phyloP scores from a whole-genome alignment of 257 asterid genomes.

The Knoxia roxburghii region DNA sequence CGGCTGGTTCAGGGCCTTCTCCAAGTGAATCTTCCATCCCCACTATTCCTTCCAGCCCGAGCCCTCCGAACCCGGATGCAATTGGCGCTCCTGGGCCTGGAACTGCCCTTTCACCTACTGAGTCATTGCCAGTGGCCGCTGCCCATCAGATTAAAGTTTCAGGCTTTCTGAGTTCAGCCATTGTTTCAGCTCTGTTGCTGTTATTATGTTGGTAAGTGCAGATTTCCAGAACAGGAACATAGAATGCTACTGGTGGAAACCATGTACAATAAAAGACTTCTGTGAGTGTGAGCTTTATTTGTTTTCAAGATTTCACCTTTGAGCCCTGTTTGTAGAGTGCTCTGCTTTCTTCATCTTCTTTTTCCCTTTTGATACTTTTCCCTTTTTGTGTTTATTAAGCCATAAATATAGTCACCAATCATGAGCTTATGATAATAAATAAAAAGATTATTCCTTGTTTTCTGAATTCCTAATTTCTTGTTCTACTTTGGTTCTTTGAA shows the following conservation, averaged over 20 bases:
- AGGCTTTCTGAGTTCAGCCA: constrained; percentile 23
- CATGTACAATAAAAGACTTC: constrained; percentile 3
- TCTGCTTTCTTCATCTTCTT: neutral
- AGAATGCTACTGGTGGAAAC: neutral
- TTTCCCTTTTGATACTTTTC: neutral
- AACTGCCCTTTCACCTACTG: constrained; percentile 40
- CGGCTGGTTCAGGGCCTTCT: constrained; percentile 61
- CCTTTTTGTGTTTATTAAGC: neutral
- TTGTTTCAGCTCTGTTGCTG: constrained; percentile 21
- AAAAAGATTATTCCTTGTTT: neutral
- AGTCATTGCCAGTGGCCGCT: constrained; percentile 38
- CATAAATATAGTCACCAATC: neutral
- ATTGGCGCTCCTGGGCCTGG: constrained; percentile 49
- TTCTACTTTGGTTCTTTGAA: neutral
- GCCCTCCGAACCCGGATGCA: constrained; percentile 92
- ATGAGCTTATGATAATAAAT: neutral
- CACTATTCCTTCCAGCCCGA: constrained; percentile 83
- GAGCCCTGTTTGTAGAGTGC: neutral
- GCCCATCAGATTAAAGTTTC: constrained; percentile 24
- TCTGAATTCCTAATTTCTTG: no score
- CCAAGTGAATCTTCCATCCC: constrained; percentile 67
- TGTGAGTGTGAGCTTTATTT: constrained; percentile 2
- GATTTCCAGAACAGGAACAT: constrained; percentile 18
- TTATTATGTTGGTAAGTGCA: constrained; percentile 26
- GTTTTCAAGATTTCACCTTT: neutral